Conservation (phyloP, 495 filamentous ascomycete species). For the Talaromyces stipitatus region DNA sequence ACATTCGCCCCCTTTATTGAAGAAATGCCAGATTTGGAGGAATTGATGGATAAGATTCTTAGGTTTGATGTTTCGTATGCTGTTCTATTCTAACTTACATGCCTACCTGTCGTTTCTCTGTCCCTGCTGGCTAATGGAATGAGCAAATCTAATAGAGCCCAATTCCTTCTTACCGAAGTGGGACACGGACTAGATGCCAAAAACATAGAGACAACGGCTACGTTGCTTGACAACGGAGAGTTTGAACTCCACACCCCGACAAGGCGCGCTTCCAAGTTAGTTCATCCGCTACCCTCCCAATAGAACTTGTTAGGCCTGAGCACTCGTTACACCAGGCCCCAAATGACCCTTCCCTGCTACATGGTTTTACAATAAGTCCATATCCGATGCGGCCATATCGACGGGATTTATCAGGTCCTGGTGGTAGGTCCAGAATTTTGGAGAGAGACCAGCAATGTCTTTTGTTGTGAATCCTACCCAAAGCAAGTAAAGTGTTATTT, state of each 20-base stretch:
- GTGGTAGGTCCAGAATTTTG: neutral
- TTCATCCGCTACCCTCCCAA: too few relatives aligned
- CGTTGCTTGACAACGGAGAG: conserved; percentile 18
- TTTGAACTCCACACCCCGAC: conserved; percentile 24
- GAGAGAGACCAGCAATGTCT: neutral
- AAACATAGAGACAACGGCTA: conserved; percentile 27
- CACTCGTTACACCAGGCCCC: too few relatives aligned
- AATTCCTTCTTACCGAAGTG: conserved; percentile 24
- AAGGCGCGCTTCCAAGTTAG: conserved; percentile 19
- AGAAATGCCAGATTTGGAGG: conserved; percentile 15
- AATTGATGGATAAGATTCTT: conserved; percentile 17
- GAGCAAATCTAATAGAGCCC: conserved; percentile 9
- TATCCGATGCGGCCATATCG: neutral
- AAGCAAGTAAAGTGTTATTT: neutral
- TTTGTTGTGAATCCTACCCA: neutral
- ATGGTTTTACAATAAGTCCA: too few relatives aligned
- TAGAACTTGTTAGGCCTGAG: too few relatives aligned
- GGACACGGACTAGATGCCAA: conserved; percentile 25
- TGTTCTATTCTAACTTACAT: neutral
- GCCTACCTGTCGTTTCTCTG: neutral
- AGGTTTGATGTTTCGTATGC: conserved; percentile 19
- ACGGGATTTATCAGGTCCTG: neutral
- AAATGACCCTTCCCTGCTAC: too few relatives aligned
- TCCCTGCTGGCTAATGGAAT: neutral
- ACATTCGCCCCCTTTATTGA: conserved; percentile 18